Evolutionary conservation across 352 stramenopile species (phyloP), one percentile per base, ranked within the genome.

Genomic region (Pythium coloratum): DNA sequence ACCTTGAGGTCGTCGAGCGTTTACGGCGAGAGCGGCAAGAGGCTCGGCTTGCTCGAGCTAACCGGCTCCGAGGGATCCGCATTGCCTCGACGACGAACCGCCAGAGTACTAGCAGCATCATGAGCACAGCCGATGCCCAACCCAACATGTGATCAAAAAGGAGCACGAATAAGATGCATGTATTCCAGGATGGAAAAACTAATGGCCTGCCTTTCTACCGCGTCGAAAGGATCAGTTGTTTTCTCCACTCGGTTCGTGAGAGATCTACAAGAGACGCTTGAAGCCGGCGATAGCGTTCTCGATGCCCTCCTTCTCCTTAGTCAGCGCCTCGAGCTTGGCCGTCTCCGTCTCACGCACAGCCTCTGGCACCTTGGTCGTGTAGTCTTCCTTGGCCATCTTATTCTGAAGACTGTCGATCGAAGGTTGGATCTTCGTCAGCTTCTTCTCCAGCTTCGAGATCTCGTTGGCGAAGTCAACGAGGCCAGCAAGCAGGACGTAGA

Each of bases 401-500:
- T 93, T 94, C 60, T 79, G 53, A 26, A 96, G 67, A 62, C 77
- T 90, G 32, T 82, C 72, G 36, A 94, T 78, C 30, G 88, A 90
- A 24, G 85, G 82, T 62, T 78, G 69, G 44, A 96, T 86, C 75
- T 96, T 94, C 26, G 76, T 76, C 53, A 96, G 62, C 73, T 97
- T 95, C 72, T 94, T 96, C 71, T 97, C 86, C 2, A 97, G 72
- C 74, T 97, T 96, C 51, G 82, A 62, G 63, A 97, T 95, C 64
- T 97, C 91, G 68, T 96, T 95, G 49, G 84, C 84, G 65, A 94
- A 94, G 70, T 96, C 86, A 55, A 96, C 88, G 55, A 96, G 75
- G 9, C 88, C 88, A 14, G 82, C 82, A 0, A 96, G 78, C 65
- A 96, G 76, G 65, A 98, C 85, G 64, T 95, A 82, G 64, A 97